These are phyloP conservation scores for Dactylellina cionopaga DNA, from an alignment of 2,329 filamentous ascomycete species.

Conservation along the genomic window DNA sequence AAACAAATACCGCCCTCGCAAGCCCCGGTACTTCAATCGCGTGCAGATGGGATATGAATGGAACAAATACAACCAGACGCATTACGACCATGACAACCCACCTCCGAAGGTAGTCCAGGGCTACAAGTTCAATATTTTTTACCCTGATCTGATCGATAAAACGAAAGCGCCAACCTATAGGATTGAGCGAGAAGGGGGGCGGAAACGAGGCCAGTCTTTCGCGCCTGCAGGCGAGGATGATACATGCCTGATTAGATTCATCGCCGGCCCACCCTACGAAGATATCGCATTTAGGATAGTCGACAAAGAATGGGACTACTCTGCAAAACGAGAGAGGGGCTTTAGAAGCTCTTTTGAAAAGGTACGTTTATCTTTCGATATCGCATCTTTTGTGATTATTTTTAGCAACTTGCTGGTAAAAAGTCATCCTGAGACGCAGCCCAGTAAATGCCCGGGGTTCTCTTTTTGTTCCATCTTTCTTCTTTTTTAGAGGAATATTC, in stretches of 20 bases:
- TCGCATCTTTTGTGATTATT: conserved; percentile 10
- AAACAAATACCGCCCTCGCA: conserved; percentile 84
- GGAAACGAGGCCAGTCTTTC: conserved; percentile 88
- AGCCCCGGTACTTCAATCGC: conserved; percentile 96
- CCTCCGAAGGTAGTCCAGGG: conserved; percentile 98
- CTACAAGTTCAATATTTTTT: conserved; percentile 99
- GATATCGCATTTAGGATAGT: conserved; percentile 97
- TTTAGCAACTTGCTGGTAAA: background rate
- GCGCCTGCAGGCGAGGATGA: conserved; percentile 95
- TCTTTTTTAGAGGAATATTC: background rate
- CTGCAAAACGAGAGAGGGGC: conserved; percentile 89
- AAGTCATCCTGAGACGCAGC: background rate
- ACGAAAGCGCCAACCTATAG: conserved; percentile 93
- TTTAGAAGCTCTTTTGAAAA: conserved; percentile 98
- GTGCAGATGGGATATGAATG: conserved; percentile 99
- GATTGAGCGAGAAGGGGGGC: conserved; percentile 91
- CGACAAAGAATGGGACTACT: conserved; percentile 99
- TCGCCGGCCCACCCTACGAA: conserved; percentile 93
- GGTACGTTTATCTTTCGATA: conserved; percentile 67
- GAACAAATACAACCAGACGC: conserved; percentile 99
- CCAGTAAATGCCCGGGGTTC: conserved; percentile 8
- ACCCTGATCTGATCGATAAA: conserved; percentile 95
- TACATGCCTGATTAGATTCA: conserved; percentile 94
- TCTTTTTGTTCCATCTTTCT: background rate
- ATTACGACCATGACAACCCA: conserved; percentile 98